These are phyloP conservation scores for Oryza australiensis DNA, from an alignment of 176 grass and related monocot species.

Conservation along the genomic window DNA sequence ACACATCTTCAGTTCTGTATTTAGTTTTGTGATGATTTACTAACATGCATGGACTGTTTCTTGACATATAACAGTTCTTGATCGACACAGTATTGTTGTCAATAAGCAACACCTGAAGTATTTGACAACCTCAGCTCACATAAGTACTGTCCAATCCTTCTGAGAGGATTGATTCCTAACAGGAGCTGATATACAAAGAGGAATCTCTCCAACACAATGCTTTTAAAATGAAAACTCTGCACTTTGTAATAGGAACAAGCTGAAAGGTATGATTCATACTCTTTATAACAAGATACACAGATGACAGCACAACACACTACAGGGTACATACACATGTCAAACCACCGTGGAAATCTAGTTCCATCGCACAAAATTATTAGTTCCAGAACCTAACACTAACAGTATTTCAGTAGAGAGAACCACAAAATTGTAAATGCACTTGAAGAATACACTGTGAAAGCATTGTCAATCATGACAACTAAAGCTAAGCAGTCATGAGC, in stretches of 20 bases:
- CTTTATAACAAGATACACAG: not conserved
- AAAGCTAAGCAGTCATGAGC: constrained; percentile 54
- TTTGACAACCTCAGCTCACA: not conserved
- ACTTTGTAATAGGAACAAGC: not conserved
- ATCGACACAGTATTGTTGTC: not conserved
- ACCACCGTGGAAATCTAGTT: not conserved
- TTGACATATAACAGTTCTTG: not conserved
- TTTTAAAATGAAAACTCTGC: not conserved
- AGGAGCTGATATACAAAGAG: not conserved
- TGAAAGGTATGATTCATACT: not conserved
- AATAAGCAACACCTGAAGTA: not conserved
- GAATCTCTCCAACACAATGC: not conserved
- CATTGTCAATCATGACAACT: constrained; percentile 48
- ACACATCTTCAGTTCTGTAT: not conserved
- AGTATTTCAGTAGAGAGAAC: not conserved
- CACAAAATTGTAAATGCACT: not conserved
- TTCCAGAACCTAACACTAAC: not conserved
- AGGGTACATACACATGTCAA: not conserved
- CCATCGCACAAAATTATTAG: not conserved
- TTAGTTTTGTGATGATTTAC: not conserved
- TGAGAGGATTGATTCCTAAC: not conserved
- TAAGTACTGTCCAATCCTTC: not conserved
- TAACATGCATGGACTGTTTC: not conserved
- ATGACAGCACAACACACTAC: not conserved
- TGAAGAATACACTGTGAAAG: constrained; percentile 32